Evolutionary conservation across 2,329 filamentous ascomycete species (phyloP).

Genomic region (Lachnellula arida): DNA sequence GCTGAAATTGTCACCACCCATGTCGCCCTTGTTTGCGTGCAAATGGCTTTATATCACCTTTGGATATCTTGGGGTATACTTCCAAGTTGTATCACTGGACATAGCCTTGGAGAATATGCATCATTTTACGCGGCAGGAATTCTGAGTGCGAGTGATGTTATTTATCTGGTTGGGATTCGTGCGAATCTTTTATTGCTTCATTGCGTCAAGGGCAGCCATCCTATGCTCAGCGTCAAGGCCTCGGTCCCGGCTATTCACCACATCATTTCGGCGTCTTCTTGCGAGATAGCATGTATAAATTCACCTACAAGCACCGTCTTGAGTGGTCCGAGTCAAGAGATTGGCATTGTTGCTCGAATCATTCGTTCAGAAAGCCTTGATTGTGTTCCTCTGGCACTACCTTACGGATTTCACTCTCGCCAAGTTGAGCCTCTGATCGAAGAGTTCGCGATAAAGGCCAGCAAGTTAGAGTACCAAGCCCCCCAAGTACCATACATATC

Average conservation of each 20-base stretch:
- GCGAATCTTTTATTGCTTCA: too few relatives aligned
- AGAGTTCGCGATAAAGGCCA: slow-evolving; percentile 49
- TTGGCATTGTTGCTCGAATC: slow-evolving; percentile 64
- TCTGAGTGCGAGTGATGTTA: slow-evolving; percentile 63
- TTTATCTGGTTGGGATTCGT: slow-evolving; percentile 66
- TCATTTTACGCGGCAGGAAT: slow-evolving; percentile 68
- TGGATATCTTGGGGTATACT: slow-evolving; percentile 54
- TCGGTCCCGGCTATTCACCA: slow-evolving; percentile 8
- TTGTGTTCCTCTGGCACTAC: slow-evolving; percentile 51
- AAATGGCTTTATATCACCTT: slow-evolving; percentile 51
- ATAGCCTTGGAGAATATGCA: slow-evolving; percentile 70
- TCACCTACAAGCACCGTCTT: too few relatives aligned
- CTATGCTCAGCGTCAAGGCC: slow-evolving; percentile 48
- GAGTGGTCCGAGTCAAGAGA: too few relatives aligned
- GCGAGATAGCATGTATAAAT: slow-evolving; percentile 65
- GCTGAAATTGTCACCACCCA: slow-evolving; percentile 49
- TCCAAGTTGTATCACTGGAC: slow-evolving; percentile 52
- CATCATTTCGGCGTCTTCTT: slow-evolving; percentile 2
- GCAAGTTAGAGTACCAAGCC: slow-evolving; percentile 45
- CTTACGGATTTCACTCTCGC: slow-evolving; percentile 62
- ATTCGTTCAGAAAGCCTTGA: slow-evolving; percentile 44
- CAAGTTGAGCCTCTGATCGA: slow-evolving; percentile 60
- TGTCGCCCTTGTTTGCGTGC: slow-evolving; percentile 48
- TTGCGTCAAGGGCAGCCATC: slow-evolving; percentile 45
- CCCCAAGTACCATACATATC: slow-evolving; percentile 61